phyloP scores from a whole-genome alignment of 176 grass and related monocot genomes.

The Ananas comosus region DNA sequence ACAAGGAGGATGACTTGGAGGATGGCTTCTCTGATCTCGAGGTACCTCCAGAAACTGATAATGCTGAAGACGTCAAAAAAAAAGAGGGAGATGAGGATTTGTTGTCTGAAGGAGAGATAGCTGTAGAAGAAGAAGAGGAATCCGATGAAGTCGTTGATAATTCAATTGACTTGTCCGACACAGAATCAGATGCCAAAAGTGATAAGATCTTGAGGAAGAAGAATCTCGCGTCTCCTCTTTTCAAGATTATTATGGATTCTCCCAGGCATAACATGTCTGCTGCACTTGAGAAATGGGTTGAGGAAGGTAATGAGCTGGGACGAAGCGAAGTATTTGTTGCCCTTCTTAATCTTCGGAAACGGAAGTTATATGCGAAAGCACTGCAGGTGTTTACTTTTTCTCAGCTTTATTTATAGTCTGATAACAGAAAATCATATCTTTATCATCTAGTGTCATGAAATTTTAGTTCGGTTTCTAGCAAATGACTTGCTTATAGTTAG shows the following conservation, averaged over 20 bases:
- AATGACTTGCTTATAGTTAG: background rate
- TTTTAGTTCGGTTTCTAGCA: background rate
- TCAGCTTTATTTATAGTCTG: background rate
- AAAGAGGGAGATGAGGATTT: constrained; percentile 7
- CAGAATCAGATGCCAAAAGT: background rate
- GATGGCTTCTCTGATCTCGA: constrained; percentile 29
- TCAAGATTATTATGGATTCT: constrained; percentile 4
- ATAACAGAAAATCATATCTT: background rate
- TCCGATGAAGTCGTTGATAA: background rate
- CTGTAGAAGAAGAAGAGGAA: background rate
- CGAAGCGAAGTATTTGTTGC: constrained; percentile 1
- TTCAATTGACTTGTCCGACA: constrained; percentile 5
- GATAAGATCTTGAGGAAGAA: background rate
- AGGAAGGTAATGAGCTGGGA: constrained; percentile 15
- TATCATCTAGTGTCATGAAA: background rate
- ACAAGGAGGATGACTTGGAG: constrained; percentile 17
- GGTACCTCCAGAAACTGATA: constrained; percentile 8
- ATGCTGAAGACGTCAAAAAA: background rate
- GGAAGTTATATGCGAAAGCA: constrained; percentile 7
- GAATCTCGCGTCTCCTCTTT: background rate
- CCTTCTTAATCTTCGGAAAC: constrained; percentile 7
- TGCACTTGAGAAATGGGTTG: constrained; percentile 15
- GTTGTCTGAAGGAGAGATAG: constrained; percentile 8
- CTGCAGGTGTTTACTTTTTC: constrained; percentile 10
- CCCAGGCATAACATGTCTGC: background rate